Evolutionary conservation across 169 alveolate species (phyloP).

Genomic region (Plasmodium gallinaceum): DNA sequence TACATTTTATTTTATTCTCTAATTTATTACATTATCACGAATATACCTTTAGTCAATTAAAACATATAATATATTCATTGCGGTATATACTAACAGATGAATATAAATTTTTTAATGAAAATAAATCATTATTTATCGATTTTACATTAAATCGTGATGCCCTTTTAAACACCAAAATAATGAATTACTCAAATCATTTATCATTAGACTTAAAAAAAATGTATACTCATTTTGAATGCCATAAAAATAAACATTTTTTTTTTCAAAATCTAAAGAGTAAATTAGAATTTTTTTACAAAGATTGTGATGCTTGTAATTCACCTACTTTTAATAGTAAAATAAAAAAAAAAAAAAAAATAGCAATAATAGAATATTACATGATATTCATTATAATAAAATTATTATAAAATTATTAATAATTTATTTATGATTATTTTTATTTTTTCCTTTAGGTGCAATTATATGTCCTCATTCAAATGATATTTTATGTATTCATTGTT

Average conservation of each 20-base stretch:
- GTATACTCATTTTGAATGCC: constrained; percentile 37
- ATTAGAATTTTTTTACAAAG: constrained; percentile 52
- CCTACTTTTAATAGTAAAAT: constrained; percentile 59
- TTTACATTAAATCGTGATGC: constrained; percentile 54
- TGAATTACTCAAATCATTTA: constrained; percentile 32
- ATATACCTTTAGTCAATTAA: constrained; percentile 58
- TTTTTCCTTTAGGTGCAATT: constrained; percentile 45
- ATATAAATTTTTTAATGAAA: constrained; percentile 43
- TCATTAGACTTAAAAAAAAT: constrained; percentile 33
- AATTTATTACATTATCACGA: constrained; percentile 63
- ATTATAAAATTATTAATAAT: constrained; percentile 10
- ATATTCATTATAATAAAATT: not conserved
- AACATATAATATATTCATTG: constrained; percentile 40
- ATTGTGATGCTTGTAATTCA: constrained; percentile 60
- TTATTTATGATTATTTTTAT: not conserved
- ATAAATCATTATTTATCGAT: constrained; percentile 33
- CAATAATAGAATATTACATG: not conserved
- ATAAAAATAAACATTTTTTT: constrained; percentile 37
- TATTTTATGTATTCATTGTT: constrained; percentile 53
- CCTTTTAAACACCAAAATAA: constrained; percentile 37
- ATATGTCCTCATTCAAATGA: constrained; percentile 67
- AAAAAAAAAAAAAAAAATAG: not conserved
- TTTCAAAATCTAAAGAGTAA: constrained; percentile 47
- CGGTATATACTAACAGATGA: constrained; percentile 55
- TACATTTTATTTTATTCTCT: constrained; percentile 79